Conservation (phyloP, 208 protist species). For the Herpetomonas muscarum region DNA sequence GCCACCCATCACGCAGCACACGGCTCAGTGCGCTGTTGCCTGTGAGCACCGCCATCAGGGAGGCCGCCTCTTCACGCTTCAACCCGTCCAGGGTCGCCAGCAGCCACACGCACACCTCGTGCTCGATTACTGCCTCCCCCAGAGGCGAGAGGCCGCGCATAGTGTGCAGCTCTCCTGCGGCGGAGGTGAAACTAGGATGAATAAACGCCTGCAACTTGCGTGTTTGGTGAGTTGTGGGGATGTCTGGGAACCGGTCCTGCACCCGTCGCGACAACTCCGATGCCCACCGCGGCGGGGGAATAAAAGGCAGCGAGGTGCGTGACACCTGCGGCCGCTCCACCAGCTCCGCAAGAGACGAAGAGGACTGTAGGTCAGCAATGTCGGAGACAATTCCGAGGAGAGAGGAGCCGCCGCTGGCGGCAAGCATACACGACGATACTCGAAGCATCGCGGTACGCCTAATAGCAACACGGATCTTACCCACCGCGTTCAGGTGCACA, state of each 20-base stretch:
- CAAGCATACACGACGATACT: background rate
- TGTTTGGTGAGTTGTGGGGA: constrained; percentile 37
- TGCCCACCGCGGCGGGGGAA: constrained; percentile 81
- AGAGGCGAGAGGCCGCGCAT: constrained; percentile 57
- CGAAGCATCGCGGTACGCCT: background rate
- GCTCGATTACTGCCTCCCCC: constrained; percentile 55
- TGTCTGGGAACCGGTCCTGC: constrained; percentile 54
- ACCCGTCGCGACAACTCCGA: constrained; percentile 69
- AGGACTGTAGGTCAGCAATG: constrained; percentile 2
- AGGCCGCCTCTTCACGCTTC: constrained; percentile 41
- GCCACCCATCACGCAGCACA: constrained; percentile 66
- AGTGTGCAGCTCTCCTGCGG: constrained; percentile 40
- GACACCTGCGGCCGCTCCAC: constrained; percentile 33
- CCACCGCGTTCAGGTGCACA: too few relatives aligned
- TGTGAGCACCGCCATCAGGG: constrained; percentile 43
- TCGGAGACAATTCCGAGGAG: constrained; percentile 20
- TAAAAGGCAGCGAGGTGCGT: constrained; percentile 49
- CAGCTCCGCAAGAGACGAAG: constrained; percentile 18
- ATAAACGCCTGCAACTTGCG: constrained; percentile 76
- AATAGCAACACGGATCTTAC: too few relatives aligned
- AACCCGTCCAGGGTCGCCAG: constrained; percentile 57
- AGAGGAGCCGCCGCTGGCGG: background rate
- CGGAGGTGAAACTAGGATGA: constrained; percentile 78
- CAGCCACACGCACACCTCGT: constrained; percentile 40
- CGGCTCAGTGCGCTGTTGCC: constrained; percentile 60